Evolutionary conservation across 257 asterid species (phyloP), one percentile per base, ranked within the genome.

Genomic region (Nicotiana benthamiana): DNA sequence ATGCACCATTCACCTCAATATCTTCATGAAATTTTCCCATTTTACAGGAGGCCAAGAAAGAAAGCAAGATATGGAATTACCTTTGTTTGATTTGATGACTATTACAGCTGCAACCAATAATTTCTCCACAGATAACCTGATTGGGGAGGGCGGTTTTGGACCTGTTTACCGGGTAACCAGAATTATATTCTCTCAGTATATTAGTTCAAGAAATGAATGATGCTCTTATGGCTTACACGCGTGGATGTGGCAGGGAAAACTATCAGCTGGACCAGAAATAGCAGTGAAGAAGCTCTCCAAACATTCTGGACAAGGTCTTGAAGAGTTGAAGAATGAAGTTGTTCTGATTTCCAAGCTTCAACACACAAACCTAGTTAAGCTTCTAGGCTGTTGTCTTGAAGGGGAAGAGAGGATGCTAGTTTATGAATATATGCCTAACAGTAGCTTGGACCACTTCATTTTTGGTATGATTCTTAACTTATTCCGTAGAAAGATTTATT

Each of bases 101-200:
- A 22, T 72, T 54, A 13, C 75, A 28, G 28, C 32, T 54, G 83
- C 83, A 40, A 81, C 83, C 15, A 60, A 65, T 6, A 72, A 81
- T 30, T 81, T 81, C 54, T 70, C 76, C 1, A 6, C 16, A 59
- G 18, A 51, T 5, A 81, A 81, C 57, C 36, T 16, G 63, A 27
- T 81, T 18, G 83, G 83, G 15, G 56, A 81, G 74, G 83, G 83
- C 1, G 83, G 79, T 16, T 80, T 66, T 6, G 70, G 79, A 12
- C 68, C 48, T 30, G 83, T 80, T 36, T 80, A 70, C 17, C 59
- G 36, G 83, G 80, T 70, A 65, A 70, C 30, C 28, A 27, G 20
- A 22, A 11, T 63, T 1, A 30, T 30, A 30, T 30, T 30, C 32
- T 30, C 5, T 30, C 32, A 0, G 32, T 24, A 27, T 63, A 18